Conservation (phyloP, 1,139 yeast genomes). For the Candida smagusa region DNA sequence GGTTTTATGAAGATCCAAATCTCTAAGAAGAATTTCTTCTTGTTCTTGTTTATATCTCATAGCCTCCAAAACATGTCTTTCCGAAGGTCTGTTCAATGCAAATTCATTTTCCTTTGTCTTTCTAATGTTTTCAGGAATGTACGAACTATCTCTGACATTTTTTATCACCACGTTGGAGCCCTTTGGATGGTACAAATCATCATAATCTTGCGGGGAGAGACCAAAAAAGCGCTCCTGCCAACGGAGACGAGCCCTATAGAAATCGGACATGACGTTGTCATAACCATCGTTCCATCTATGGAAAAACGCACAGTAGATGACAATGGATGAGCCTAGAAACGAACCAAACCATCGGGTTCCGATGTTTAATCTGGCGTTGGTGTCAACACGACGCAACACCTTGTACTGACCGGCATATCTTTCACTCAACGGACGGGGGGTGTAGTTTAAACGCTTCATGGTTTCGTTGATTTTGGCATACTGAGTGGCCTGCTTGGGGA, state of each 20-base stretch:
- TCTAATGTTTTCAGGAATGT: slow-evolving; percentile 38
- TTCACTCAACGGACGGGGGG: slow-evolving; percentile 75
- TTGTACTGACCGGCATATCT: slow-evolving; percentile 78
- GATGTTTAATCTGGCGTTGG: slow-evolving; percentile 51
- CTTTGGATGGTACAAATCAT: slow-evolving; percentile 55
- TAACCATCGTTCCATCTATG: slow-evolving; percentile 84
- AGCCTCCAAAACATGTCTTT: slow-evolving; percentile 73
- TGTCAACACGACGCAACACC: slow-evolving; percentile 60
- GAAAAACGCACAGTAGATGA: slow-evolving; percentile 63
- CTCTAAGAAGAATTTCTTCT: slow-evolving; percentile 64
- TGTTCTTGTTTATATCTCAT: slow-evolving; percentile 66
- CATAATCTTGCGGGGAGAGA: slow-evolving; percentile 56
- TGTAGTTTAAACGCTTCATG: slow-evolving; percentile 69
- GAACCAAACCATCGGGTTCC: slow-evolving; percentile 55
- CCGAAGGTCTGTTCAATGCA: slow-evolving; percentile 68
- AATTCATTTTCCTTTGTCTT: slow-evolving; percentile 42
- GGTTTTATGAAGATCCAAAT: slow-evolving; percentile 39
- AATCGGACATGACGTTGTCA: slow-evolving; percentile 69
- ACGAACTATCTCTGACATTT: slow-evolving; percentile 42
- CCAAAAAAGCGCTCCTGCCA: slow-evolving; percentile 53
- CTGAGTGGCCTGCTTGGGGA: slow-evolving; percentile 68
- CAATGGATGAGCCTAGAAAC: slow-evolving; percentile 42
- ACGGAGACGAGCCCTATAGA: slow-evolving; percentile 59
- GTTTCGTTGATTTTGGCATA: slow-evolving; percentile 69
- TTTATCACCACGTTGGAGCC: slow-evolving; percentile 32